Percentiles rank a stretch among this genome's conserved stretches.
These are phyloP conservation scores for Scedosporium apiospermum DNA, from an alignment of 2,329 filamentous ascomycete species.

Conservation along the genomic window DNA sequence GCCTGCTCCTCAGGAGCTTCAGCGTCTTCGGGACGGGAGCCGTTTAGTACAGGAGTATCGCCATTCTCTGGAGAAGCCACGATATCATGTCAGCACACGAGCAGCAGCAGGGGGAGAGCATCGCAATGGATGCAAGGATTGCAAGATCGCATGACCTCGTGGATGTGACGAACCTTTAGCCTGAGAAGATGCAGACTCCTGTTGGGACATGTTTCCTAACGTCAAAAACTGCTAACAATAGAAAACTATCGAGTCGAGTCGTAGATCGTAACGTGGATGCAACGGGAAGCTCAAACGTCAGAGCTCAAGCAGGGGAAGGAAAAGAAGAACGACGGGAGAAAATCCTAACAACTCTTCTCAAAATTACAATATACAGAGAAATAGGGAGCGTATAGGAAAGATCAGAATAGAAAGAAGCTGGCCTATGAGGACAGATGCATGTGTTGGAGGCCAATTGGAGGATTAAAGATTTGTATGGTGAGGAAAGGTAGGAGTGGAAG, in stretches of 20 bases:
- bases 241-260: background rate
- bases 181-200: conserved; percentile 2
- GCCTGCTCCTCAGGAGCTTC: conserved; percentile 16
- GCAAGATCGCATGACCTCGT: background rate
- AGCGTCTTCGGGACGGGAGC: conserved; percentile 15
- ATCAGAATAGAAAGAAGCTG: conserved; percentile 1
- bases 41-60: background rate
- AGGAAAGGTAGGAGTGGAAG: background rate
- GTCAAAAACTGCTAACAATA: background rate
- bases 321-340: background rate
- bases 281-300: conserved; percentile 1
- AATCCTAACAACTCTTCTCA: background rate
- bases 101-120: background rate
- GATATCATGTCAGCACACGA: background rate
- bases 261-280: background rate
- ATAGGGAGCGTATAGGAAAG: conserved; percentile 1
- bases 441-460: background rate
- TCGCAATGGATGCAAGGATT: too few relatives aligned
- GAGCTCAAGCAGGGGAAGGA: background rate
- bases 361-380: background rate
- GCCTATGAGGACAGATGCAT: background rate
- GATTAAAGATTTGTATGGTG: conserved; percentile 5
- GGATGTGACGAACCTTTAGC: conserved; percentile 1
- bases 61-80: background rate
- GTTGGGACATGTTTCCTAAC: conserved; percentile 2